A percentile compares a stretch with the other conserved stretches of the same genome.
These are phyloP conservation scores for Adansonia madagascariensis DNA, from an alignment of 441 rosid species.

Conservation along the genomic window DNA sequence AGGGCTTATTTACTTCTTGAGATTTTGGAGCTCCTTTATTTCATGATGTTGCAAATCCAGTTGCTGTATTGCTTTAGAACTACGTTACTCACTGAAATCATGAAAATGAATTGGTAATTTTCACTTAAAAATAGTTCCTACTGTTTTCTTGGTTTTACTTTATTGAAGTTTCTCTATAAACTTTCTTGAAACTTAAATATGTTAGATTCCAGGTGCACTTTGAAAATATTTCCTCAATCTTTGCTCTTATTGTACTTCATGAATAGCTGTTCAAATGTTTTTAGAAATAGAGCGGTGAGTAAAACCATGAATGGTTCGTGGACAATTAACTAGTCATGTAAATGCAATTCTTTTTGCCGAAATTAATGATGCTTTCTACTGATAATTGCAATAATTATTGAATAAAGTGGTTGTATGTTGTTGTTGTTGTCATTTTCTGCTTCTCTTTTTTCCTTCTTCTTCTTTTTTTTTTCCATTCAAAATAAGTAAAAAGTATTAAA, in stretches of 20 bases:
- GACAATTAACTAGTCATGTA: background rate
- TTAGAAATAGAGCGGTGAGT: background rate
- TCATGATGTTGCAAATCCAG: conserved; percentile 3
- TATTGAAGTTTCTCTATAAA: conserved; percentile 7
- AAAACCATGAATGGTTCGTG: background rate
- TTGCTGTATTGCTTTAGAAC: background rate
- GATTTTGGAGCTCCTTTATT: background rate
- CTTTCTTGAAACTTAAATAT: background rate
- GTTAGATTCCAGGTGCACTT: background rate
- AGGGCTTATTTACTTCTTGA: background rate
- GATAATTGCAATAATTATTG: background rate
- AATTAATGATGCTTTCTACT: background rate
- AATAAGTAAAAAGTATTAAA: background rate
- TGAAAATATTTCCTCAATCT: background rate
- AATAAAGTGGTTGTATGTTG: background rate
- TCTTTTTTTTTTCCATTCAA: too few relatives aligned
- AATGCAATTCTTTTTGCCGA: background rate
- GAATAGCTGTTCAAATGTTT: background rate
- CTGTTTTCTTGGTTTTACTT: background rate
- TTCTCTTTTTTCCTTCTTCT: background rate
- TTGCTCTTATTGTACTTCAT: background rate
- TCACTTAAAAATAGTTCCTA: background rate
- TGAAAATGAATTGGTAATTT: background rate
- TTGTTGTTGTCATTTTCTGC: background rate
- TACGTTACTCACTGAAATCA: background rate